These are phyloP conservation scores for Debaryomyces sp. DNA, from an alignment of 1,139 yeast species.

Conservation along the genomic window DNA sequence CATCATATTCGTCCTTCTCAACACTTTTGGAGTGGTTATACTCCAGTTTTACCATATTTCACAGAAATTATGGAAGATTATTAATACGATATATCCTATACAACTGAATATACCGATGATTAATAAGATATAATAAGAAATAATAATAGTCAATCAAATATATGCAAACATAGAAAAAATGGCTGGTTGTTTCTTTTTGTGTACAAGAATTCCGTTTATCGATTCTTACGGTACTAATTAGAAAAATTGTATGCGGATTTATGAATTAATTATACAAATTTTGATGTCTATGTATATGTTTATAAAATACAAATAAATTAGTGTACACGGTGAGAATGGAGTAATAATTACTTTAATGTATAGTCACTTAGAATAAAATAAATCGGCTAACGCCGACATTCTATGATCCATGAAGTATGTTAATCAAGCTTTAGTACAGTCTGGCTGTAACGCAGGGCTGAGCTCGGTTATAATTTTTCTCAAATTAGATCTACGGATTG, in stretches of 20 bases:
- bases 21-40: neutral
- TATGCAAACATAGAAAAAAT: neutral
- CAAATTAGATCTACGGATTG: slow-evolving; percentile 72
- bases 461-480: slow-evolving; percentile 53
- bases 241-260: neutral
- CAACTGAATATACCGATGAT: neutral
- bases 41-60: neutral
- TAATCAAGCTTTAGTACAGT: slow-evolving; percentile 31
- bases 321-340: neutral
- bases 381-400: too few species aligned
- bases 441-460: slow-evolving; percentile 34
- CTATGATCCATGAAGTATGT: too few species aligned
- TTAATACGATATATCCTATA: neutral
- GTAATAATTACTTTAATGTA: neutral
- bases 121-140: neutral
- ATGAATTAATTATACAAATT: neutral
- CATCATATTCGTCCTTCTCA: slow-evolving; percentile 5
- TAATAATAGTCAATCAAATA: neutral
- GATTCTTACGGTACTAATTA: neutral
- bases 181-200: neutral
- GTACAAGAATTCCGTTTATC: neutral
- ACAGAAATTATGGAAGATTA: neutral
- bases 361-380: neutral
- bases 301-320: neutral
- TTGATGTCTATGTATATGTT: neutral